A percentile compares a stretch with the other conserved stretches of the same genome.
Evolutionary conservation across 345 rosid species (phyloP).

Genomic region (Physaria fendleri): DNA sequence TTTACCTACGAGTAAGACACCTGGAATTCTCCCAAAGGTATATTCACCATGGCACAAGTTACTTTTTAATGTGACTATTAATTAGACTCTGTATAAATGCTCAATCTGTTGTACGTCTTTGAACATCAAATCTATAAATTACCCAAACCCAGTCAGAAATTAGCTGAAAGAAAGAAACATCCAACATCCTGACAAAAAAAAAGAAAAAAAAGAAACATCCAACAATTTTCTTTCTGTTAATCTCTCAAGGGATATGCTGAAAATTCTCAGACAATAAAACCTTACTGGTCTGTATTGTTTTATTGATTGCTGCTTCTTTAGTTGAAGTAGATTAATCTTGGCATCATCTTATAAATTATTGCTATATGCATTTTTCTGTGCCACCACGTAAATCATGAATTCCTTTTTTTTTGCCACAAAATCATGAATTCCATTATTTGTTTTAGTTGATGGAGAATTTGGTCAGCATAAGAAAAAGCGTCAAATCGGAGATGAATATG

Average conservation of each 20-base stretch:
- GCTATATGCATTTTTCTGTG: constrained; percentile 14
- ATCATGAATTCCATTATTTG: constrained; percentile 23
- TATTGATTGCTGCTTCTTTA: constrained; percentile 13
- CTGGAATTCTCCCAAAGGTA: constrained; percentile 96
- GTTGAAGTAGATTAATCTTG: constrained; percentile 1
- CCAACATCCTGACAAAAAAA: no score
- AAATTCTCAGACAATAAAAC: background rate
- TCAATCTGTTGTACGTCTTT: background rate
- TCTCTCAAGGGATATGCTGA: background rate
- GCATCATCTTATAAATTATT: background rate
- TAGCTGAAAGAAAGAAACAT: background rate
- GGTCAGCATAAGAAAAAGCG: constrained; percentile 85
- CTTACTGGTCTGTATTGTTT: constrained; percentile 7
- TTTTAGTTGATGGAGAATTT: constrained; percentile 78
- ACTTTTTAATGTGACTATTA: constrained; percentile 1
- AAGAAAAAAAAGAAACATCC: background rate
- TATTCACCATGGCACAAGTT: constrained; percentile 2
- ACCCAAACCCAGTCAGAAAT: background rate
- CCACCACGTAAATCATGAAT: constrained; percentile 21
- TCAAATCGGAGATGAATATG: constrained; percentile 72
- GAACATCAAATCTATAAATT: background rate
- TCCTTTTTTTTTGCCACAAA: constrained; percentile 22
- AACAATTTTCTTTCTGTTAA: background rate
- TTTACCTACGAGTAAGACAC: constrained; percentile 60
- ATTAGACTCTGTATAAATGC: background rate